phyloP scores from a whole-genome alignment of 2,329 filamentous ascomycete genomes.

The Colletotrichum sp. region DNA sequence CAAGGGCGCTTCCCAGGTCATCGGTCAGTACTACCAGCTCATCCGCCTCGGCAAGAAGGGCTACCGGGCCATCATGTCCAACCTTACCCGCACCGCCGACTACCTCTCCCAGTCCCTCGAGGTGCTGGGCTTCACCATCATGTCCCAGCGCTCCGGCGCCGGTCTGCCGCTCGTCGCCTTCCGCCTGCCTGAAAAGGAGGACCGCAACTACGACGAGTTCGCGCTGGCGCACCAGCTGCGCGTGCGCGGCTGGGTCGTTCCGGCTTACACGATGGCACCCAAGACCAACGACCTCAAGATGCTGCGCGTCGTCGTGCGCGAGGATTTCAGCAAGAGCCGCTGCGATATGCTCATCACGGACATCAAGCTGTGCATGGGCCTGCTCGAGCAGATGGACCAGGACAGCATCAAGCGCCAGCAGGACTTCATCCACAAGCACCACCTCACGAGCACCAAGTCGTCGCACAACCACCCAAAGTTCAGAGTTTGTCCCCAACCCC shows the following conservation, averaged over 20 bases:
- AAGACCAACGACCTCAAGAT: constrained; percentile 85
- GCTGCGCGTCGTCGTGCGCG: constrained; percentile 89
- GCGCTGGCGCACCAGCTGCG: constrained; percentile 84
- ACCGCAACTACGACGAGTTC: constrained; percentile 75
- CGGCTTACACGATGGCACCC: constrained; percentile 96
- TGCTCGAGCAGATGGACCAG: constrained; percentile 77
- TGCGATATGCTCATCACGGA: constrained; percentile 82
- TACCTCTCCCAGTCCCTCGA: constrained; percentile 80
- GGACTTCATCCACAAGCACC: constrained; percentile 66
- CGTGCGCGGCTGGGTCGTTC: constrained; percentile 89
- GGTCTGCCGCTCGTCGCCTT: constrained; percentile 92
- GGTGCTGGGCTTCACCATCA: constrained; percentile 82
- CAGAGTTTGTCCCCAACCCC: constrained; percentile 42
- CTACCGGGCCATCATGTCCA: constrained; percentile 92
- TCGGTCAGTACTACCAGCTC: constrained; percentile 97
- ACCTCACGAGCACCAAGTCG: constrained; percentile 56
- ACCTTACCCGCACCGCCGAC: constrained; percentile 88
- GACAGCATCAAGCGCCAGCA: constrained; percentile 73
- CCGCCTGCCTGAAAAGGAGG: constrained; percentile 55
- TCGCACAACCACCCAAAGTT: constrained; percentile 58
- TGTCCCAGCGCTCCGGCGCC: constrained; percentile 78
- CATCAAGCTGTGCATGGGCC: constrained; percentile 76
- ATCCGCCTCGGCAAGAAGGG: constrained; percentile 93
- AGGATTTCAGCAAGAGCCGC: constrained; percentile 85
- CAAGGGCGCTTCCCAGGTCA: constrained; percentile 92